Percentiles rank a stretch among this genome's conserved stretches.
These are phyloP conservation scores for Akanthomyces lecanii DNA, from an alignment of 2,329 filamentous ascomycete species.

Conservation along the genomic window DNA sequence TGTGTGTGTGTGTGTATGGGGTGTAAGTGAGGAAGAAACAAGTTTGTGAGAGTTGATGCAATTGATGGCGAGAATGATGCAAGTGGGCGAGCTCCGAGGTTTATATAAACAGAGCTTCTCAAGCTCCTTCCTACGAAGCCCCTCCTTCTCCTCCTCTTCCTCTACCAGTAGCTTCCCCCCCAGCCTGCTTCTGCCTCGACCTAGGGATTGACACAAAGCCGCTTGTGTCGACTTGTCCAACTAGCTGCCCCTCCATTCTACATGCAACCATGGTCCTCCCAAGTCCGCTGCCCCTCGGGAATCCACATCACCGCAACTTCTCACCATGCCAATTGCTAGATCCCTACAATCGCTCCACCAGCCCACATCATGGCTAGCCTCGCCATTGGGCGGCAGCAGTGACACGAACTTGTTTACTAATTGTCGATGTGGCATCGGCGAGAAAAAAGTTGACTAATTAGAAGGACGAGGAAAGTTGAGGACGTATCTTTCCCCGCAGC, in stretches of 20 bases:
- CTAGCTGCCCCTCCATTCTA: neutral
- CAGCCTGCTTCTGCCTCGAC: neutral
- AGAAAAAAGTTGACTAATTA: slow-evolving; percentile 2
- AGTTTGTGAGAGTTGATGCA: neutral
- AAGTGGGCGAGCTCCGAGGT: slow-evolving; percentile 1
- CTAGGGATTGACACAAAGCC: neutral
- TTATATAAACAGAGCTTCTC: slow-evolving; percentile 2
- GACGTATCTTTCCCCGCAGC: neutral
- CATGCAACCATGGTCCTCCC: neutral
- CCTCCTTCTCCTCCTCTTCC: neutral
- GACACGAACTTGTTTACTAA: slow-evolving; percentile 5
- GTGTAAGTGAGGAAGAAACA: neutral
- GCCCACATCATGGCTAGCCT: slow-evolving; percentile 3
- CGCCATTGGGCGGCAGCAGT: neutral
- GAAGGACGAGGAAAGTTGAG: neutral
- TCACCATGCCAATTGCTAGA: neutral
- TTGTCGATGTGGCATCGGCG: neutral
- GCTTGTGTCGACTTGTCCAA: neutral
- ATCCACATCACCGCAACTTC: slow-evolving; percentile 5
- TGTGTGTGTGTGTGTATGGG: neutral
- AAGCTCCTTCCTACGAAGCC: neutral
- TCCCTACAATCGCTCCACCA: slow-evolving; percentile 1
- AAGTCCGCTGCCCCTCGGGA: neutral
- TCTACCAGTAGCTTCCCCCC: neutral
- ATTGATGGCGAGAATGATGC: neutral